Base-by-base conservation (phyloP, 1,284 basidiomycete genomes). In the Boletus semigastroideus region DNA sequence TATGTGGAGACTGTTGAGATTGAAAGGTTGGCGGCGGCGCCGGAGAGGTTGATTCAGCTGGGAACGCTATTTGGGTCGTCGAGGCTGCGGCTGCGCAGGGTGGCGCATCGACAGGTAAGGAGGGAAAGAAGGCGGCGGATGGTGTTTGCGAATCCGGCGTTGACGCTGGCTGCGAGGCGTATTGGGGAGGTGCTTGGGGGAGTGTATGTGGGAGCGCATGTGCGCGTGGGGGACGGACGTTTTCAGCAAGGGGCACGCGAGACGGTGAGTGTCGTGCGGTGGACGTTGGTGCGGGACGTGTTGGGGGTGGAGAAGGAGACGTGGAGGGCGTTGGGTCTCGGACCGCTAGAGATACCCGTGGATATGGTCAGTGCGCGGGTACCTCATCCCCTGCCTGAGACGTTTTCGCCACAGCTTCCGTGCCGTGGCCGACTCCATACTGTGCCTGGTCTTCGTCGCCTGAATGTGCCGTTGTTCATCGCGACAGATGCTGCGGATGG, bases 21-120 rank as follows among this genome's bases (percentile, higher is more conserved):
- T 12, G 60, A 59, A 3, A 31, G 9, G 16, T 62, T 67, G 27
- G 52, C 49, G 0, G 43, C 19, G 0, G 46, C 39, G 2, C 39
- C 62, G 0, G 71, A 79, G 48, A 76, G 74, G 1, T 74, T 87
- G 20, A 60, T 90, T 17, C 79, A 83, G 54, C 62, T 89, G 12
- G 87, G 87, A 8, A 82, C 84, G 0, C 75, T 89, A 4, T 87
- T 88, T 66, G 86, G 85, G 5, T 82, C 84, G 2, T 82, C 82
- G 3, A 78, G 87, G 7, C 70, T 90, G 5, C 75, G 77, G 34
- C 73, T 90, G 2, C 72, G 66, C 12, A 62, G 70, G 16, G 48
- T 59, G 12, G 59, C 59, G 5, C 76, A 82, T 57, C 56, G 72
- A 45, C 60, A 56, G 6, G 50, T 80, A 27, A 79, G 82, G 10